Evolutionary conservation across 129 eudicot species (phyloP).

Genomic region (Lactuca saligna): DNA sequence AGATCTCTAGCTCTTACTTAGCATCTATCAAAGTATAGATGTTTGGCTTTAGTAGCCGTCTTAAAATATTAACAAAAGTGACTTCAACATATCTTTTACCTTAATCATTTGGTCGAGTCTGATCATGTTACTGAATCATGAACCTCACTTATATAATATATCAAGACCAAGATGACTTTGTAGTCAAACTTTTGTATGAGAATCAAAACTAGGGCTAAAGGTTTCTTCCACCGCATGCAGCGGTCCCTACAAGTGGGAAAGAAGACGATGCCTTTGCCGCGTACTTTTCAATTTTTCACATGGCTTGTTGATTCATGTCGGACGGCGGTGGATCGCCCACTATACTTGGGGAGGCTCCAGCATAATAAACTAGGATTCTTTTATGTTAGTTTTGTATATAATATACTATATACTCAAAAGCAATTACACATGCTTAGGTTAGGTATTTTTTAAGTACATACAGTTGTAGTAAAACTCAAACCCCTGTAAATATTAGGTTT

Average conservation of each 20-base stretch:
- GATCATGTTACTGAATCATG: conserved; percentile 81
- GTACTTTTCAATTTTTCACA: conserved; percentile 32
- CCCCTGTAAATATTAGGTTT: background rate
- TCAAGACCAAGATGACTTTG: conserved; percentile 4
- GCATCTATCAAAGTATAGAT: conserved; percentile 36
- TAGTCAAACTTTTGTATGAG: conserved; percentile 29
- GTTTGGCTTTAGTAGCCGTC: conserved; percentile 59
- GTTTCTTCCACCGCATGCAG: conserved; percentile 10
- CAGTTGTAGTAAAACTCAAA: background rate
- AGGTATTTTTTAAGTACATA: background rate
- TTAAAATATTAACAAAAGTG: conserved; percentile 22
- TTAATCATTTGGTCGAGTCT: conserved; percentile 47
- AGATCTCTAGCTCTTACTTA: conserved; percentile 10
- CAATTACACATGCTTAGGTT: conserved; percentile 14
- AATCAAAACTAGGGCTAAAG: conserved; percentile 33
- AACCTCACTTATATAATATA: conserved; percentile 28
- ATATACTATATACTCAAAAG: background rate
- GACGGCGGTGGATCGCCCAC: conserved; percentile 62
- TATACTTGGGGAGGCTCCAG: conserved; percentile 22
- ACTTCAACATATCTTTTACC: conserved; percentile 33
- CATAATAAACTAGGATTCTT: conserved; percentile 20
- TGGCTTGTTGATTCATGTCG: conserved; percentile 48
- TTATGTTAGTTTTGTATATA: background rate
- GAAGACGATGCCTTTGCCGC: conserved; percentile 45
- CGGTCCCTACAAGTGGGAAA: conserved; percentile 64